phyloP scores from a whole-genome alignment of 208 protist species.

The Balamuthia mandrillaris region DNA sequence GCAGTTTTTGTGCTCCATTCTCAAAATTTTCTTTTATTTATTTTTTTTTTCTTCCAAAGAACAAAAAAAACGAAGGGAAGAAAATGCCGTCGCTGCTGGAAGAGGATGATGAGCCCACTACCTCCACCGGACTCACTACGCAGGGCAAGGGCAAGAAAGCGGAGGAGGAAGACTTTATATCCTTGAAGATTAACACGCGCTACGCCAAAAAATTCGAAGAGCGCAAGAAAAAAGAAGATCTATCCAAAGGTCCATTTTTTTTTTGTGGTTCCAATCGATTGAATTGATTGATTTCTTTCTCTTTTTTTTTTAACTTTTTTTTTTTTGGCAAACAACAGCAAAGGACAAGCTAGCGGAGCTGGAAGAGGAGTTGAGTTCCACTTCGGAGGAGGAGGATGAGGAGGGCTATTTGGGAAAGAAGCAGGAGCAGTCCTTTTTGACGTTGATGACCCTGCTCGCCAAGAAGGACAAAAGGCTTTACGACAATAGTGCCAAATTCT shows the following conservation, averaged over 20 bases:
- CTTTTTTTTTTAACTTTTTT: not conserved
- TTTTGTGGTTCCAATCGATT: not conserved
- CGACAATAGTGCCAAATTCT: conserved; percentile 1
- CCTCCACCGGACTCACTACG: not conserved
- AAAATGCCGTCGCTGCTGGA: not conserved
- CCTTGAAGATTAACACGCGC: not conserved
- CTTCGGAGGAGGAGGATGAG: conserved; percentile 16
- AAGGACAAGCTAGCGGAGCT: not conserved
- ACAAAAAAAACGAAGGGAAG: not conserved
- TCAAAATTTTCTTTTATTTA: not conserved
- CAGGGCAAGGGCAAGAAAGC: not conserved
- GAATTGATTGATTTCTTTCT: not conserved
- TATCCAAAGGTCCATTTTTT: not conserved
- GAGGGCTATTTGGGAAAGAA: not conserved
- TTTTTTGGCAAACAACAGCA: not conserved
- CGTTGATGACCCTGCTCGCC: not conserved
- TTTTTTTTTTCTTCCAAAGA: not conserved
- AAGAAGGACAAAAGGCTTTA: conserved; percentile 14
- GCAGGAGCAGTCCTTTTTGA: not conserved
- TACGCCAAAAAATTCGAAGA: conserved; percentile 12
- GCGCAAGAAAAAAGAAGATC: not conserved
- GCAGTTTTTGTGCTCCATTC: not conserved
- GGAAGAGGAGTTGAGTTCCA: not conserved
- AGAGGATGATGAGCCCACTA: not conserved
- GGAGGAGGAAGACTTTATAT: not conserved